These are phyloP conservation scores for Sicyos baderoa DNA, from an alignment of 306 rosid genomes.

Conservation along the genomic window DNA sequence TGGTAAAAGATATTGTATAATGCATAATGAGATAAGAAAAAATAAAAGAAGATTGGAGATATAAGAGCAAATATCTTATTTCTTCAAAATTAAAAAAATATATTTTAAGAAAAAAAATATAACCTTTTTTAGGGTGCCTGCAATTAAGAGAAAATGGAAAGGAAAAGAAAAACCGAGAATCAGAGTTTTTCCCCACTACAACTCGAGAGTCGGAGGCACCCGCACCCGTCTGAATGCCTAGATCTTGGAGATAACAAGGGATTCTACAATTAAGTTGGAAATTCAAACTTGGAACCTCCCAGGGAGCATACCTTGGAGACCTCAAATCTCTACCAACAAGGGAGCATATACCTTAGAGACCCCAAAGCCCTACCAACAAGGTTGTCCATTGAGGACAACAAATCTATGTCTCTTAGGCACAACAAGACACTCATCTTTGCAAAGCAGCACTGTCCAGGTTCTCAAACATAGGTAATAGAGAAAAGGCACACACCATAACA, in stretches of 20 bases:
- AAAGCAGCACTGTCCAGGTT: not conserved
- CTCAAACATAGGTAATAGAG: conserved; percentile 10
- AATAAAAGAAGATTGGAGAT: not conserved
- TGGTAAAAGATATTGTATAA: not conserved
- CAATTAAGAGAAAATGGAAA: not conserved
- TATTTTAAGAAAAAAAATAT: not conserved
- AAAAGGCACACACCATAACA: conserved; percentile 62
- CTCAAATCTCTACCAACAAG: too few species aligned
- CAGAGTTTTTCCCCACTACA: too few species aligned
- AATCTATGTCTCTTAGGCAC: not conserved
- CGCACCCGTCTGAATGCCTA: too few species aligned
- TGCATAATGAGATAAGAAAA: not conserved
- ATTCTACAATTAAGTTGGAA: too few species aligned
- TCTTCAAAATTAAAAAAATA: not conserved
- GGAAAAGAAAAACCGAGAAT: not conserved
- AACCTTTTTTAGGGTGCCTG: not conserved
- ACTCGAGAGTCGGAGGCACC: too few species aligned
- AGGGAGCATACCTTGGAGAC: too few species aligned
- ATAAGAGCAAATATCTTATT: not conserved
- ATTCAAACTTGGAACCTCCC: too few species aligned
- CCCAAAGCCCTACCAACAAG: too few species aligned
- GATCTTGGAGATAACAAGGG: too few species aligned
- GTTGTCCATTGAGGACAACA: too few species aligned
- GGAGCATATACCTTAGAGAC: too few species aligned
- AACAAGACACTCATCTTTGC: conserved; percentile 6